Evolutionary conservation across 345 rosid species (phyloP).

Genomic region (Rhizophora mangle): DNA sequence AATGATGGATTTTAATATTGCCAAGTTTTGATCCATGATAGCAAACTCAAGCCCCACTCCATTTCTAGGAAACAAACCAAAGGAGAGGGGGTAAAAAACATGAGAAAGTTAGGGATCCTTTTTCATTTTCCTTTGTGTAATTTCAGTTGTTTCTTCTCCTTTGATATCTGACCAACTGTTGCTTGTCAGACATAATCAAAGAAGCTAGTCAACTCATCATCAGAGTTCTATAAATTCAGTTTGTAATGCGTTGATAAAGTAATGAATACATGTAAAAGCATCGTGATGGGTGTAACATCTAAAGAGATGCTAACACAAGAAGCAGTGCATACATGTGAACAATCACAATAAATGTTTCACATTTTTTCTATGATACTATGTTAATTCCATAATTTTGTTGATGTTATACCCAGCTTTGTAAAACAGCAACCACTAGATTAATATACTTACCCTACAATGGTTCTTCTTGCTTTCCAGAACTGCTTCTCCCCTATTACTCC

Average conservation of each 20-base stretch:
- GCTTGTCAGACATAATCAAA: background rate
- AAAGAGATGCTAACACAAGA: too few species aligned
- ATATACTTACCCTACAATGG: slow-evolving; percentile 63
- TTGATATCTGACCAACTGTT: background rate
- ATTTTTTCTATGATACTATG: background rate
- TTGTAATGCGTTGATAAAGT: background rate
- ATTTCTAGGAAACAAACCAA: background rate
- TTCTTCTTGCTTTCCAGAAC: slow-evolving; percentile 72
- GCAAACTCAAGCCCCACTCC: background rate
- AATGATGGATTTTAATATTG: too few species aligned
- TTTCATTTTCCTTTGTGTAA: background rate
- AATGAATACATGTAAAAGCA: background rate
- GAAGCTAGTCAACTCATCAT: background rate
- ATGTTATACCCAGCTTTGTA: background rate
- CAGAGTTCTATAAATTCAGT: background rate
- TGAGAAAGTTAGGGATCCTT: background rate
- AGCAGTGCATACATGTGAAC: background rate
- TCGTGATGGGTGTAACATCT: too few species aligned
- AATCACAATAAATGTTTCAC: background rate
- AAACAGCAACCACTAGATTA: background rate
- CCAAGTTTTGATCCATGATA: background rate
- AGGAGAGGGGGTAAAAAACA: background rate
- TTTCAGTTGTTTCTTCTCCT: background rate
- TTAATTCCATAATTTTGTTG: background rate
- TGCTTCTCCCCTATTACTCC: slow-evolving; percentile 61